A percentile compares a stretch with the other conserved stretches of the same genome.
phyloP scores from a whole-genome alignment of 176 grass and related monocot species.

The Poa annua region DNA sequence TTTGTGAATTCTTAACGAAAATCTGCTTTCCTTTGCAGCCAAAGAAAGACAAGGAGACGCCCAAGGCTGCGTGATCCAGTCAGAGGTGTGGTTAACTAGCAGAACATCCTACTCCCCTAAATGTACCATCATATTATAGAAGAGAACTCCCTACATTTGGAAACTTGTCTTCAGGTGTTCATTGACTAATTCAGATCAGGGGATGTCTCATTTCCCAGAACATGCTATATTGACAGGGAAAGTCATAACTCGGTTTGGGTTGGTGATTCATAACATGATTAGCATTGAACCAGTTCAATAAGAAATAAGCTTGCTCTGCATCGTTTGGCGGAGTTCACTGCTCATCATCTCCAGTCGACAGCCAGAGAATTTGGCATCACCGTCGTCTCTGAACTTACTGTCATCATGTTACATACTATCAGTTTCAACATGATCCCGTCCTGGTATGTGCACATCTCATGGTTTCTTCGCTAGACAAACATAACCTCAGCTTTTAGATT shows the following conservation, averaged over 20 bases:
- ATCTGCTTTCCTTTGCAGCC: constrained; percentile 53
- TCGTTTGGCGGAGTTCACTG: neutral
- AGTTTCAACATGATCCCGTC: neutral
- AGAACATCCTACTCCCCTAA: neutral
- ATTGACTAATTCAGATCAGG: neutral
- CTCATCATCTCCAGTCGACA: neutral
- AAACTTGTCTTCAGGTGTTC: neutral
- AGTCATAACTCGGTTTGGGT: neutral
- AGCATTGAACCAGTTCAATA: too few species aligned
- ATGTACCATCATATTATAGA: neutral
- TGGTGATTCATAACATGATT: neutral
- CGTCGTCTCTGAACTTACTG: neutral
- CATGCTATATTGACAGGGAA: neutral
- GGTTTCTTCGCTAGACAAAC: constrained; percentile 6
- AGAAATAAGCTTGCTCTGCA: neutral
- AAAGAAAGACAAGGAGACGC: constrained; percentile 81
- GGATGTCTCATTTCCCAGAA: neutral
- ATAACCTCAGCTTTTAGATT: neutral
- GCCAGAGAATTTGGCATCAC: neutral
- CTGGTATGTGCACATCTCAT: neutral
- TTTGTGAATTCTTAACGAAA: constrained; percentile 11
- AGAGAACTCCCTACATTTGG: neutral
- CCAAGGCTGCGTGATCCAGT: constrained; percentile 47
- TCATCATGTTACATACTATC: neutral
- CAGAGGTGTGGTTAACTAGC: neutral